Conservation (phyloP, 2,329 filamentous ascomycete species). For the Penicillium sp. region DNA sequence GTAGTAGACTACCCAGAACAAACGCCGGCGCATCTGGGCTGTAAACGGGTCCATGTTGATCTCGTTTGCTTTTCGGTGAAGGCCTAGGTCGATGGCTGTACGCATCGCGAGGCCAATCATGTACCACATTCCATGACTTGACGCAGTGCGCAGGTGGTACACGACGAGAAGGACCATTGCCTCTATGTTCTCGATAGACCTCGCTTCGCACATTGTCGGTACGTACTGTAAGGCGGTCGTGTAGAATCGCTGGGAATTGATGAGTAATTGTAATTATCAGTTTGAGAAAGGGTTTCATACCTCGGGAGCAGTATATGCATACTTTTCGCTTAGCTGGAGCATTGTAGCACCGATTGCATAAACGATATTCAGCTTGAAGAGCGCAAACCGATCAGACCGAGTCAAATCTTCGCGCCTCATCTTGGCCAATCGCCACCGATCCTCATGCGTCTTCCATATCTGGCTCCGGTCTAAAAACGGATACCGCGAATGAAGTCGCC, state of each 20-base stretch:
- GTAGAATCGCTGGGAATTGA: conserved; percentile 49
- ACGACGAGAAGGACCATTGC: conserved; percentile 56
- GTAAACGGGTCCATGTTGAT: conserved; percentile 44
- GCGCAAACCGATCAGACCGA: conserved; percentile 45
- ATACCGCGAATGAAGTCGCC: conserved; percentile 52
- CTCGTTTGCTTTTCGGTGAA: conserved; percentile 53
- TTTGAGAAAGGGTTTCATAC: conserved; percentile 26
- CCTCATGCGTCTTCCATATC: conserved; percentile 48
- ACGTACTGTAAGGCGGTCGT: conserved; percentile 54
- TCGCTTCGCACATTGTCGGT: conserved; percentile 51
- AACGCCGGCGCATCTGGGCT: conserved; percentile 49
- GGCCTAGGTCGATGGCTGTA: conserved; percentile 55
- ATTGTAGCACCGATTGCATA: conserved; percentile 56
- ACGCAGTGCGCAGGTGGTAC: conserved; percentile 55
- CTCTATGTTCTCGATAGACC: conserved; percentile 55
- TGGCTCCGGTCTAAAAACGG: conserved; percentile 53
- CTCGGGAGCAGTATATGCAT: conserved; percentile 47
- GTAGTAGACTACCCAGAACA: conserved; percentile 58
- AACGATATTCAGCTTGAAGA: conserved; percentile 56
- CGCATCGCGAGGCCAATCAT: conserved; percentile 58
- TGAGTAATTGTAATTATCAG: neutral
- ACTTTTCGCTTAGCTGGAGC: conserved; percentile 52
- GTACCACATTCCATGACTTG: conserved; percentile 57
- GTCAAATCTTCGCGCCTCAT: conserved; percentile 39
- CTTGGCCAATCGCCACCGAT: conserved; percentile 42